Base-by-base conservation (phyloP, 2,329 filamentous ascomycete species). In the Myriosclerotinia duriaeana region DNA sequence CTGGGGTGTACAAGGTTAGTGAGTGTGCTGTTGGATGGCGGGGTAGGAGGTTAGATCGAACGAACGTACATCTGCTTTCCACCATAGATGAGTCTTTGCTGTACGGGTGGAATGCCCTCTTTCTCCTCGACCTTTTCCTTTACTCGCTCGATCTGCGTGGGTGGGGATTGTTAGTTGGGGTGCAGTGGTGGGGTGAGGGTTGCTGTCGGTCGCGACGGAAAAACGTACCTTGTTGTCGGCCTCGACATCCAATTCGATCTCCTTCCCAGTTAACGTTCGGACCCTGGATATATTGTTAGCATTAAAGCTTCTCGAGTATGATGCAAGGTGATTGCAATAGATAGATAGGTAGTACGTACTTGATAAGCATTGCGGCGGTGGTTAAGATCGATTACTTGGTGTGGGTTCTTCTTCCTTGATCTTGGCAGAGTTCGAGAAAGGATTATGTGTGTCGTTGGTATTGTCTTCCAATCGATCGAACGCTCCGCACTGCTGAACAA, bases 121-220 rank as follows among this genome's bases (percentile, higher is more conserved):
- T 98, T 98, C 83, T 99, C 95, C 80, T 99, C 95, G 66, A 99
- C 95, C 76, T 94, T 93, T 81, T 98, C 95, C 85, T 99, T 99
- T 84, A 99, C 98, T 78, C 93, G 89, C 52, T 90, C 89, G 73
- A 98, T 91, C 93, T 96, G 42, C 22, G 20, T 20, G 36, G n/a
- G 20, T 20, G 36, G n/a, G 7, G 22, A 36, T 30, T 48, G 14
- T 59, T 40, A 66, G 52, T 52, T 50, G 20, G 2, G 2, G 38
- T 46, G 38, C 26, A 22, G 9, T 14, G 12, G 5, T 22, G n/a
- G 1, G n/a, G n/a, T 22, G 20, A 22, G 22, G n/a, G 38, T n/a
- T 22, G n/a, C n/a, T 22, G 17, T n/a, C n/a, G n/a, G n/a, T 42
- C 17, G 17, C 34, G 15, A 50, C 15, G 56, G 42, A 30, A 26